These are phyloP conservation scores for Metroxylon sagu DNA, from an alignment of 176 grass and related monocot genomes.

Conservation along the genomic window DNA sequence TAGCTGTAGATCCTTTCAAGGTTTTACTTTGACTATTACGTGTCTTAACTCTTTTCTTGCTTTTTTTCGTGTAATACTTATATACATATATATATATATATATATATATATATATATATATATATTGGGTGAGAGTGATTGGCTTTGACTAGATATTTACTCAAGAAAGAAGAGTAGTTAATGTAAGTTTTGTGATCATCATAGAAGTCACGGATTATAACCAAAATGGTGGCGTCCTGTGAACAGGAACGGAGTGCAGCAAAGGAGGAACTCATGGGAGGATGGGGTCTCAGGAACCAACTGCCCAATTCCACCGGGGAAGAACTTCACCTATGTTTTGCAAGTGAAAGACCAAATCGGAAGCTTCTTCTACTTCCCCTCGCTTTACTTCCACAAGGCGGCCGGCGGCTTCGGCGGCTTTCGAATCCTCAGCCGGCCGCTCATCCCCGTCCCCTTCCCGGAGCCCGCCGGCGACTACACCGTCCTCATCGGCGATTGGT, in stretches of 20 bases:
- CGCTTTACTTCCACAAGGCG: constrained; percentile 6
- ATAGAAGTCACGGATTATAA: no score
- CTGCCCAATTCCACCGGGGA: constrained; percentile 4
- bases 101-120: no score
- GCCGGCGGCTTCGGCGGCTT: constrained; percentile 2
- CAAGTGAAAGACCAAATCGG: constrained; percentile 15
- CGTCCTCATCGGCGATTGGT: constrained; percentile 7
- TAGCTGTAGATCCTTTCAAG: no score
- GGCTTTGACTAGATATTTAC: no score
- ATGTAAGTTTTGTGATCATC: no score
- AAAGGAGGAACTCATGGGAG: constrained; percentile 11
- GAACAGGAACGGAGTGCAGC: constrained; percentile 11
- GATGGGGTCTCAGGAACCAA: constrained; percentile 10
- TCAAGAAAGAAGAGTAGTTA: no score
- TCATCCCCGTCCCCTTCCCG: constrained; percentile 10
- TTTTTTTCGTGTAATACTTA: no score
- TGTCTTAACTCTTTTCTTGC: no score
- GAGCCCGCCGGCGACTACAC: constrained; percentile 11
- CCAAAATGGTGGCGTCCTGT: neutral
- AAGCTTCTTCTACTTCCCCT: constrained; percentile 18
- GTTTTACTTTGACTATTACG: no score
- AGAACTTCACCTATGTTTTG: constrained; percentile 10
- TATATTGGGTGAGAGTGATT: no score
- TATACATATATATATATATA: no score
- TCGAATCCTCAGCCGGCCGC: neutral